Evolutionary conservation across 176 grass and related monocot species (phyloP).

Genomic region (Elaeis guineensis): DNA sequence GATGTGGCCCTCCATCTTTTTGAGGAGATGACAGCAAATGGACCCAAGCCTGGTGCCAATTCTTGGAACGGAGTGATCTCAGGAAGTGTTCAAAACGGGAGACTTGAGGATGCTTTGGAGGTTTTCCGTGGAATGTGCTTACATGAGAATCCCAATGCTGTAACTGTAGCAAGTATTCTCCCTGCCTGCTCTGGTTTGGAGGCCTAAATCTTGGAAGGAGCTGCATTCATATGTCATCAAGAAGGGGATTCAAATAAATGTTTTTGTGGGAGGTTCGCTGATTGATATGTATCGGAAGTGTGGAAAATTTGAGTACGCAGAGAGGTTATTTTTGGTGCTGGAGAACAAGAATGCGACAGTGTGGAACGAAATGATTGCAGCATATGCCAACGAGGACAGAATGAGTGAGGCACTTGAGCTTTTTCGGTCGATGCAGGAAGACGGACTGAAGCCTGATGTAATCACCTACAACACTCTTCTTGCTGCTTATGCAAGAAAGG

Average conservation of each 20-base stretch:
- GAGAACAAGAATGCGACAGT: slow-evolving; percentile 40
- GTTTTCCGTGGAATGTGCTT: slow-evolving; percentile 47
- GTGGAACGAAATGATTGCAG: slow-evolving; percentile 63
- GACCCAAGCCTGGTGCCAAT: slow-evolving; percentile 35
- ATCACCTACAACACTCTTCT: slow-evolving; percentile 51
- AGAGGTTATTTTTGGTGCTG: slow-evolving; percentile 31
- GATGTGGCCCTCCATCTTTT: slow-evolving; percentile 34
- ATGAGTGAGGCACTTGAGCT: slow-evolving; percentile 39
- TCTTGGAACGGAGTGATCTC: slow-evolving; percentile 70
- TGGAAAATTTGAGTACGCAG: slow-evolving; percentile 34
- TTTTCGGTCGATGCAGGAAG: slow-evolving; percentile 41
- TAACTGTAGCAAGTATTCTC: slow-evolving; percentile 58
- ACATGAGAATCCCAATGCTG: slow-evolving; percentile 32
- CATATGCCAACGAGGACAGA: slow-evolving; percentile 35
- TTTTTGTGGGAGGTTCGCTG: slow-evolving; percentile 57
- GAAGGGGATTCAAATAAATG: slow-evolving; percentile 36
- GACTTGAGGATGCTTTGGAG: slow-evolving; percentile 31
- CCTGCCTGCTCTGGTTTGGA: slow-evolving; percentile 43
- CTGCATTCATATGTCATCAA: slow-evolving; percentile 44
- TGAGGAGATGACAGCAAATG: slow-evolving; percentile 38
- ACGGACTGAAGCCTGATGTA: slow-evolving; percentile 42
- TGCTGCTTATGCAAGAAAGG: slow-evolving; percentile 56
- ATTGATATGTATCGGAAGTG: slow-evolving; percentile 52
- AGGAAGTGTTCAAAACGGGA: slow-evolving; percentile 49
- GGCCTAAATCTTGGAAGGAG: slow-evolving; percentile 43